Evolutionary conservation across 441 rosid genomes (phyloP), one percentile per base, ranked within the genome.

Genomic region (Syzygium malaccense): DNA sequence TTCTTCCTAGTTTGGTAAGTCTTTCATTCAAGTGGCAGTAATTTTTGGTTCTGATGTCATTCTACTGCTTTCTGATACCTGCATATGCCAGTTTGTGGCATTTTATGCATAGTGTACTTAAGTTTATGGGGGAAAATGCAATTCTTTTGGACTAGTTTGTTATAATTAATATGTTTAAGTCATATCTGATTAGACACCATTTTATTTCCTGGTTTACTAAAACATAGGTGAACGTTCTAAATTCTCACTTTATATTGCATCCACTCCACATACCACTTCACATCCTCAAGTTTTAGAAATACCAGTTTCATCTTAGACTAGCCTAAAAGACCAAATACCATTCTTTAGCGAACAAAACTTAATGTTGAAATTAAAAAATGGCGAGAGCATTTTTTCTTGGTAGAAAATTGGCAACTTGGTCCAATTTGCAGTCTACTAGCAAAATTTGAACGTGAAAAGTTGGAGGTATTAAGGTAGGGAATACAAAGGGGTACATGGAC

Each of bases 1-100:
- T 96, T 86, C 92, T 97, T 87, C 99, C 99, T 71, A 92, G 91
- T 92, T 92, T 96, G 96, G 99, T 97, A 91, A 95, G 96, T 90
- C 87, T 75, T 86, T 32, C 54, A 80, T 55, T 87, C n/a, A 66
- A 56, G 49, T 20, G 80, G 80, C 48, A 71, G 80, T 71, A 37
- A 33, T 71, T 71, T 71, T 71, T 20, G 83, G 83, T 75, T 75
- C 51, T 71, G 17, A 75, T 23, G 51, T 41, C 51, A 75, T 37
- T 75, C 28, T 12, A 20, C 83, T 75, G 51, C 83, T 75, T 75
- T 75, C 30, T 25, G 28, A 25, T 32, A 60, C 66, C 66, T 13
- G 60, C n/a, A 57, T 57, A 25, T 57, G 6, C 32, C 32, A 13
- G 66, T 26, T 12, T 60, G 17, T 75, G 51, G 51, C 83, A 20